Base-by-base conservation (phyloP, 805 yeast genomes). In the Blastobotrys attinorum region DNA sequence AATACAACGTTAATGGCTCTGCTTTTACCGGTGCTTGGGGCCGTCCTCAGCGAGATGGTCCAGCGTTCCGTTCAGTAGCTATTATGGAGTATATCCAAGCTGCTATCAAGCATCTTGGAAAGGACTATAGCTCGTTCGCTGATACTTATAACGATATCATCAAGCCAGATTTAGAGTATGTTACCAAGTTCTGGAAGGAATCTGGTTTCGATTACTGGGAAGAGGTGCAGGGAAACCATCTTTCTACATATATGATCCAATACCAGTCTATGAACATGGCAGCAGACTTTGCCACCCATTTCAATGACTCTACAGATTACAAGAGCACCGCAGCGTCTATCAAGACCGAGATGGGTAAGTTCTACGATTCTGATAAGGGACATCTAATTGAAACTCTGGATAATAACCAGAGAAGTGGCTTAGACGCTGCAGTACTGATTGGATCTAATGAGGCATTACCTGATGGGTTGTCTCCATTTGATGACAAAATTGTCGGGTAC, bases 21-120 rank as follows among this genome's bases (percentile, higher is more conserved):
- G 69, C 83, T 1, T 90, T 83, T 55, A 60, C 61, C 4, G 79
- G 66, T 2, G 60, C 67, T 29, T 90, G 97, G 97, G 97, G 97
- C 2, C 71, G 97, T 53, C 97, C 97, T 1, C 97, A 90, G 63
- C 74, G 87, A 47, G 97, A 90, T 61, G 97, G 97, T 0, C 96
- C 97, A 0, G 89, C 94, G 1, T 69, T 90, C 45, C 72, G 97
- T 54, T 72, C 79, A 8, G 71, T 81, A 44, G 73, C 95, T 1
- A 70, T 81, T 18, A 61, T 75, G 31, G 73, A 73, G 48, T 84
- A 76, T 57, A 52, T 84, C 47, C 62, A 66, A 18, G 52, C 72
- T 2, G 60, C 79, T 46, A 52, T 61, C 4, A 56, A 61, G 21
- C 60, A 62, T 17, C 18, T 46, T 38, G 8, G 56, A 49, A 49